A percentile compares a stretch with the other conserved stretches of the same genome.
These are phyloP conservation scores for Phlegmacium glaucopus DNA, from an alignment of 768 basidiomycete genomes.

Conservation along the genomic window DNA sequence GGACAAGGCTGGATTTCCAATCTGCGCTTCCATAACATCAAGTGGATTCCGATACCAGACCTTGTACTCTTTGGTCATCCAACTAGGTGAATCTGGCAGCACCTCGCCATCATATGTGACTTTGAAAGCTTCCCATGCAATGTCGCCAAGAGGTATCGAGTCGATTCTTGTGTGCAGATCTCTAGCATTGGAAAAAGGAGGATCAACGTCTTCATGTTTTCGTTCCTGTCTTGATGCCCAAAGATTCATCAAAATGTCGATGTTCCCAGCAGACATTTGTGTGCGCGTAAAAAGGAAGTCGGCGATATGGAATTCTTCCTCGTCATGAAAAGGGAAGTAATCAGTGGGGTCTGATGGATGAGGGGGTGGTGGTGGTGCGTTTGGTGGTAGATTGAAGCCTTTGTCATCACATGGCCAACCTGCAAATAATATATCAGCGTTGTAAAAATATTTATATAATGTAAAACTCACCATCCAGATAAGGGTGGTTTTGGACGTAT, in stretches of 20 bases:
- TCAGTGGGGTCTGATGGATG: background rate
- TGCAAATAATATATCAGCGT: background rate
- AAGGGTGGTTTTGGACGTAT: background rate
- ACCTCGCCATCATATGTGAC: conserved; percentile 23
- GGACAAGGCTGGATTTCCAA: conserved; percentile 29
- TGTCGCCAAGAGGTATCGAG: conserved; percentile 30
- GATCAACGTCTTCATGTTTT: background rate
- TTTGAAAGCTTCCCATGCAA: conserved; percentile 25
- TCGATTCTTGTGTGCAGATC: too few species aligned
- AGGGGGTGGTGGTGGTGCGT: background rate
- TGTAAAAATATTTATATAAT: background rate
- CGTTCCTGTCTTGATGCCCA: conserved; percentile 9
- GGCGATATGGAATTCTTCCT: conserved; percentile 10
- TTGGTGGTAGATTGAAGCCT: background rate
- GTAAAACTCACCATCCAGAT: background rate
- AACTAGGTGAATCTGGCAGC: conserved; percentile 17
- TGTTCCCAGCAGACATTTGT: conserved; percentile 15
- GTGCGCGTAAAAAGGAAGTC: conserved; percentile 11
- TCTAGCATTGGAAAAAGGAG: conserved; percentile 25
- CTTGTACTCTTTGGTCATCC: conserved; percentile 25
- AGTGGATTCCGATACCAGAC: conserved; percentile 30
- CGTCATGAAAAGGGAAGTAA: background rate
- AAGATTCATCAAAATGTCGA: conserved; percentile 19
- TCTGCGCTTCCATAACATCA: conserved; percentile 18
- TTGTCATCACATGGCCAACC: background rate